These are phyloP conservation scores for Verruconis gallopava DNA, from an alignment of 2,329 filamentous ascomycete genomes.

Conservation along the genomic window DNA sequence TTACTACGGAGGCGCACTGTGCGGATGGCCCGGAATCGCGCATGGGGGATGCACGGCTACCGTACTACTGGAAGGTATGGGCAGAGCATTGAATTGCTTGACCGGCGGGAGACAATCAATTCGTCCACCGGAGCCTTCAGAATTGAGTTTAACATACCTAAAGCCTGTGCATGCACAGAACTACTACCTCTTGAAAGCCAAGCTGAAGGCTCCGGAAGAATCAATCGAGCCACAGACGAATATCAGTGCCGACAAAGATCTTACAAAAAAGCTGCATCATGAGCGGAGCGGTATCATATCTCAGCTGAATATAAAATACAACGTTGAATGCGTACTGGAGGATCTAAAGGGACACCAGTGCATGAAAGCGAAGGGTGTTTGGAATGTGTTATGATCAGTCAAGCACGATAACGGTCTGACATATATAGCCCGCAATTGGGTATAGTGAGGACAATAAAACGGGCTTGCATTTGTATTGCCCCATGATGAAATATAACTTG, in stretches of 20 bases:
- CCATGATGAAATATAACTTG: no score
- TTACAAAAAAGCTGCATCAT: constrained; percentile 38
- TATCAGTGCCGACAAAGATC: constrained; percentile 22
- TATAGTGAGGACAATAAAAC: no score
- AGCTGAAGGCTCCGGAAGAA: constrained; percentile 22
- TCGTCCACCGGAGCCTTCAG: constrained; percentile 19
- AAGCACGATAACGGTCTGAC: no score
- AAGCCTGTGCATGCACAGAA: constrained; percentile 44
- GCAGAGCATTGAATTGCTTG: constrained; percentile 38
- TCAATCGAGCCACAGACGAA: constrained; percentile 17
- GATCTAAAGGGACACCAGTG: constrained; percentile 41
- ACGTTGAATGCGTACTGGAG: constrained; percentile 42
- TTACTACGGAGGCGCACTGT: constrained; percentile 50
- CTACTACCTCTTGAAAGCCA: constrained; percentile 50
- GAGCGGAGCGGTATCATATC: constrained; percentile 19
- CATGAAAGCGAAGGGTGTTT: constrained; percentile 38
- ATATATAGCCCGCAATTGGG: no score
- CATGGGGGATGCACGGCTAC: constrained; percentile 61
- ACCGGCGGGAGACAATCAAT: constrained; percentile 1
- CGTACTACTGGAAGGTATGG: constrained; percentile 55
- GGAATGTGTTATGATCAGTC: constrained; percentile 7
- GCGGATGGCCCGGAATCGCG: constrained; percentile 58
- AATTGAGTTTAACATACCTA: constrained; percentile 45
- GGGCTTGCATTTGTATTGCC: no score
- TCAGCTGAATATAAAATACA: constrained; percentile 10